Conservation (phyloP, 805 yeast genomes). For the Sugiyamaella qingdaonensis region DNA sequence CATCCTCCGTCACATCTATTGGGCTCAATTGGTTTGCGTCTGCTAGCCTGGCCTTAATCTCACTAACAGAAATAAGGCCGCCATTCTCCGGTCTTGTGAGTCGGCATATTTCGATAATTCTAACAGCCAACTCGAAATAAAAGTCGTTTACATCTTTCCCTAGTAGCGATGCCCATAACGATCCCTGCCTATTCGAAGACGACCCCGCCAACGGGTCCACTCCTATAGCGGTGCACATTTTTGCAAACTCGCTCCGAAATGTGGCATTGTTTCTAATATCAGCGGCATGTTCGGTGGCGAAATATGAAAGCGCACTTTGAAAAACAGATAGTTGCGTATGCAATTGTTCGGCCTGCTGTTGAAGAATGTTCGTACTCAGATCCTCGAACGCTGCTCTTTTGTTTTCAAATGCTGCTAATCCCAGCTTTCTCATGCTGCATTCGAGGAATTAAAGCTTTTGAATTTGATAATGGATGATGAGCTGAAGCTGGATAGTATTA, state of each 20-base stretch:
- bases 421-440: conserved; percentile 40
- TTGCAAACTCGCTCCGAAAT: conserved; percentile 66
- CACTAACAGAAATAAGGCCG: conserved; percentile 66
- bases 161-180: conserved; percentile 34
- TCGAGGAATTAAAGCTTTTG: neutral
- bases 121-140: conserved; percentile 63
- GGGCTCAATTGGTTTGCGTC: conserved; percentile 25
- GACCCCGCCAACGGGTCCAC: conserved; percentile 67
- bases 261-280: conserved; percentile 62
- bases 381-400: conserved; percentile 39
- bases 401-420: conserved; percentile 45
- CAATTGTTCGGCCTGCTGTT: conserved; percentile 56
- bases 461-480: too few relatives aligned
- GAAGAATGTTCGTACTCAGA: conserved; percentile 48
- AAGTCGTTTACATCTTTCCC: conserved; percentile 46
- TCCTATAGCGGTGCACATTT: conserved; percentile 74
- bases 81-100: conserved; percentile 71
- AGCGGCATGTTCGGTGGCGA: conserved; percentile 65
- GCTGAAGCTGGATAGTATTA: too few relatives aligned
- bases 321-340: conserved; percentile 70
- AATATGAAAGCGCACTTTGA: conserved; percentile 69
- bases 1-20: conserved; percentile 41
- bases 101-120: conserved; percentile 72
- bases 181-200: conserved; percentile 26
- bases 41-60: conserved; percentile 39